These are phyloP conservation scores for Neckera pumila DNA, from an alignment of 225 moss, liverwort and hornwort genomes.

Conservation along the genomic window DNA sequence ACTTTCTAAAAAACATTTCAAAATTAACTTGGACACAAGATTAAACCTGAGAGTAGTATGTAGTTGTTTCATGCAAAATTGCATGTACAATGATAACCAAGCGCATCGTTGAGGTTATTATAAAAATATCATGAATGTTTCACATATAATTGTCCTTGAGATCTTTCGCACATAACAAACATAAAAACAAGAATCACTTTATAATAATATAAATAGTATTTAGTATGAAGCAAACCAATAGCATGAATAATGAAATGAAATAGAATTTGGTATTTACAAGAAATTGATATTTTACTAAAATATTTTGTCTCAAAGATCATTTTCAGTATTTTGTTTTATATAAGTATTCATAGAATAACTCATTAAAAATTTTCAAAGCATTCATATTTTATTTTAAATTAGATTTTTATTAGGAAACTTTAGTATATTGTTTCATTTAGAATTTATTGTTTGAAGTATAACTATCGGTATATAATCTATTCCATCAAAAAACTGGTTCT, in stretches of 20 bases:
- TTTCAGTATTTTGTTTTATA: neutral
- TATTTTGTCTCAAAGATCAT: too few species aligned
- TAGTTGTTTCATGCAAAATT: neutral
- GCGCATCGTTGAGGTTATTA: neutral
- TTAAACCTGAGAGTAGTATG: neutral
- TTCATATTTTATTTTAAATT: neutral
- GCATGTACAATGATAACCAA: neutral
- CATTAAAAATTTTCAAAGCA: too few species aligned
- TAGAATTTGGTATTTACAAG: too few species aligned
- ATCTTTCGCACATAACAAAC: neutral
- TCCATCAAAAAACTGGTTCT: neutral
- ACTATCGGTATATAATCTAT: neutral
- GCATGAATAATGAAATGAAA: too few species aligned
- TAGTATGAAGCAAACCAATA: neutral
- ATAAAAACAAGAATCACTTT: neutral
- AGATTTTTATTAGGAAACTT: neutral
- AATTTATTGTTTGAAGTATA: accelerated
- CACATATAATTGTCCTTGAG: neutral
- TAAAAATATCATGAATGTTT: neutral
- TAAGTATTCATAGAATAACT: too few species aligned
- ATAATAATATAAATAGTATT: too few species aligned
- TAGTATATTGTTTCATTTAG: neutral
- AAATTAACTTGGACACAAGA: neutral
- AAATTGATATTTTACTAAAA: too few species aligned
- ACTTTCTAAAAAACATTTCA: neutral